Conservation (phyloP, 2,329 filamentous ascomycete genomes). For the Proliferodiscus dingleyae region DNA sequence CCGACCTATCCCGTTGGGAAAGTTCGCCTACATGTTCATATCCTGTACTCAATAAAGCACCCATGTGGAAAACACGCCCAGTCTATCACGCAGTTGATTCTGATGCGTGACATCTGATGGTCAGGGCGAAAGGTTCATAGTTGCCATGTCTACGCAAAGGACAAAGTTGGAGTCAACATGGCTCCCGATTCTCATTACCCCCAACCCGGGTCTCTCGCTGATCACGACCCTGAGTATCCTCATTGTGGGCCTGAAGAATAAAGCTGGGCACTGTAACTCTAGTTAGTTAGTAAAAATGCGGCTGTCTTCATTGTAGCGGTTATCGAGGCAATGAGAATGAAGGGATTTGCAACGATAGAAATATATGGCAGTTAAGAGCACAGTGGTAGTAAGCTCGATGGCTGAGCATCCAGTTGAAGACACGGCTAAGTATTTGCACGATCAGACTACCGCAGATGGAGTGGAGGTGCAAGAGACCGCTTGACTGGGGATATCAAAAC, state of each 20-base stretch:
- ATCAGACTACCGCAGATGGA: neutral
- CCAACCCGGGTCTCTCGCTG: neutral
- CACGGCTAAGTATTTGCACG: neutral
- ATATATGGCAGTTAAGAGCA: conserved; percentile 6
- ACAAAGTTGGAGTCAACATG: neutral
- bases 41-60: too few relatives aligned
- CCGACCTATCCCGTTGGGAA: too few relatives aligned
- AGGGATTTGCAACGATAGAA: neutral
- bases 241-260: neutral
- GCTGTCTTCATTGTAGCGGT: conserved; percentile 2
- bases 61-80: too few relatives aligned
- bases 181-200: neutral
- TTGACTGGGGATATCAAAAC: neutral
- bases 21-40: too few relatives aligned
- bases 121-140: too few relatives aligned
- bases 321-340: conserved; percentile 5
- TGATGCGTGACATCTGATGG: too few relatives aligned
- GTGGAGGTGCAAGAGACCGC: neutral
- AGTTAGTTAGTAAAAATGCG: conserved; percentile 1
- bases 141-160: neutral
- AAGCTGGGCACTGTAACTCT: conserved; percentile 2
- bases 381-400: conserved; percentile 4
- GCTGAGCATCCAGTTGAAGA: neutral
- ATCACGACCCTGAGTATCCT: neutral
- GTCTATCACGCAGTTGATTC: too few relatives aligned